phyloP scores from a whole-genome alignment of 2,329 filamentous ascomycete species.

The Verruconis gallopava region DNA sequence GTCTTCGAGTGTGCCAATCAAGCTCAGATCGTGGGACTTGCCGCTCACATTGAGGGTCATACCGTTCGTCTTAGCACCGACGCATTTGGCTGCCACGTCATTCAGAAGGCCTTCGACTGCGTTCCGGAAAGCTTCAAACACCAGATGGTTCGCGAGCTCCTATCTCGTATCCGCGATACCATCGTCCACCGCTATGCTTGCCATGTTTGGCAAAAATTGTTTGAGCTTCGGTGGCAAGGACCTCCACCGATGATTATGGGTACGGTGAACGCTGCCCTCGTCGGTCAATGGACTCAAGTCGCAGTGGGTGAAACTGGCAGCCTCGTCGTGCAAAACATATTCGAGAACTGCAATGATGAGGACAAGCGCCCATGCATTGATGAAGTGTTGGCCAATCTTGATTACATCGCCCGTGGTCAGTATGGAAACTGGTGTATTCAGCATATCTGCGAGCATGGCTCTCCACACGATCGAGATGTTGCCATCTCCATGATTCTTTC shows the following conservation, averaged over 20 bases:
- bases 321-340: constrained; percentile 97
- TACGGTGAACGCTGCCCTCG: constrained; percentile 88
- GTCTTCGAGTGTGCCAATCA: constrained; percentile 97
- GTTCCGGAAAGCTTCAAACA: constrained; percentile 97
- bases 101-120: constrained; percentile 97
- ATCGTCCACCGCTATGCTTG: constrained; percentile 98
- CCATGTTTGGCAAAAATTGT: constrained; percentile 99
- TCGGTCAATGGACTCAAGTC: constrained; percentile 98
- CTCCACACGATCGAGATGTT: constrained; percentile 77
- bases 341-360: constrained; percentile 96
- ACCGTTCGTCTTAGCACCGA: constrained; percentile 95
- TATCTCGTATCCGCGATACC: constrained; percentile 90
- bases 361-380: constrained; percentile 99
- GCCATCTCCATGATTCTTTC: constrained; percentile 92
- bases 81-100: constrained; percentile 93
- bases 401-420: constrained; percentile 91
- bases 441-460: constrained; percentile 95
- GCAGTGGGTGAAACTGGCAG: constrained; percentile 94
- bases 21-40: constrained; percentile 89
- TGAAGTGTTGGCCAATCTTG: constrained; percentile 87
- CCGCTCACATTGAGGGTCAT: constrained; percentile 84
- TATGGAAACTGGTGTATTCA: constrained; percentile 99
- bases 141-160: constrained; percentile 94
- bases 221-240: constrained; percentile 90
- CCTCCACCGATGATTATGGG: constrained; percentile 97